Evolutionary conservation across 192 early-diverging fungal species (phyloP).

Genomic region (Coemansia sp.): DNA sequence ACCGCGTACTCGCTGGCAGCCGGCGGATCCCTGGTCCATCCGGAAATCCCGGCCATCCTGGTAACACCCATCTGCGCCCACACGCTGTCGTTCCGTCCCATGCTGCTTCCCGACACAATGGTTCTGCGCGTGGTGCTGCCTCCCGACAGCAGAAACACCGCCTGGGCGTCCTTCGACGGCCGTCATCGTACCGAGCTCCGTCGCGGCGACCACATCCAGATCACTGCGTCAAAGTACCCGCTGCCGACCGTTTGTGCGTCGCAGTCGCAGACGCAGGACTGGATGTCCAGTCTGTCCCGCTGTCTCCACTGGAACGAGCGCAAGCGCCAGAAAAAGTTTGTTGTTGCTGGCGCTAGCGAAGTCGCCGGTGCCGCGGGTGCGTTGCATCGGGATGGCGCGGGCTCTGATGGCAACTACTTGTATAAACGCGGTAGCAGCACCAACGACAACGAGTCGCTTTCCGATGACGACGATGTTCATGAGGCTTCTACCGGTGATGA

Average conservation of each 20-base stretch:
- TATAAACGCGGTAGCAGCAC: conserved; percentile 11
- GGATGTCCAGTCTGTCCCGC: conserved; percentile 83
- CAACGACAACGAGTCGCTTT: conserved; percentile 20
- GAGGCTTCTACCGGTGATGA: not conserved
- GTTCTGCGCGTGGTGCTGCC: conserved; percentile 87
- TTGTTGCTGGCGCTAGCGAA: conserved; percentile 35
- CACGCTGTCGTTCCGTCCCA: conserved; percentile 93
- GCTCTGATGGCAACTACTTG: conserved; percentile 11
- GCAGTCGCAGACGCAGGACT: conserved; percentile 76
- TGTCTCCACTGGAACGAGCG: conserved; percentile 95
- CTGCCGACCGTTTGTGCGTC: conserved; percentile 82
- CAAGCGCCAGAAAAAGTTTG: conserved; percentile 82
- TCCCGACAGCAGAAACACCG: conserved; percentile 77
- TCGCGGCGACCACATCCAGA: conserved; percentile 83
- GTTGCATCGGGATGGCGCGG: conserved; percentile 12
- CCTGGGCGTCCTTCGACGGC: conserved; percentile 95
- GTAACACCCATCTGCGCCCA: conserved; percentile 94
- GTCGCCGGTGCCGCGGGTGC: conserved; percentile 1
- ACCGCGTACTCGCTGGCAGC: conserved; percentile 90
- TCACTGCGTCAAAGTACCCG: conserved; percentile 82
- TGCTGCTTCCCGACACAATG: conserved; percentile 90
- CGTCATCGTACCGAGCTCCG: conserved; percentile 85
- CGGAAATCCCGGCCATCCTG: conserved; percentile 88
- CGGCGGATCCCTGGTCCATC: conserved; percentile 93
- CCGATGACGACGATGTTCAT: not conserved